Evolutionary conservation across 1,284 basidiomycete species (phyloP).

Genomic region (Tylopilus orsonianus): DNA sequence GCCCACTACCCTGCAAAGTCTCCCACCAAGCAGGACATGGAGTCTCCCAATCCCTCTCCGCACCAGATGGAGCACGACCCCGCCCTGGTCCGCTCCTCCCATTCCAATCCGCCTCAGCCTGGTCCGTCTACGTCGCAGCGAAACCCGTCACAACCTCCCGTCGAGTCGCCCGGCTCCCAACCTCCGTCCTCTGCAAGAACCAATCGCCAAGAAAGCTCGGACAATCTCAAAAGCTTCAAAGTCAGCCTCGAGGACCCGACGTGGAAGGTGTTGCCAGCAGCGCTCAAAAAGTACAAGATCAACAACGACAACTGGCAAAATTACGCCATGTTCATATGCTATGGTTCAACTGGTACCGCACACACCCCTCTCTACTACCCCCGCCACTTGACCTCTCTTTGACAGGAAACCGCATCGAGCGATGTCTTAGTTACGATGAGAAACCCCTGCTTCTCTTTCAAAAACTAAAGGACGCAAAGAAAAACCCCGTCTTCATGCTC

Average conservation of each 20-base stretch:
- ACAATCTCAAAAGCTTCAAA: slow-evolving; percentile 85
- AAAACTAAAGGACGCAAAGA: slow-evolving; percentile 94
- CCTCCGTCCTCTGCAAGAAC: slow-evolving; percentile 34
- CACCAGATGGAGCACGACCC: slow-evolving; percentile 71
- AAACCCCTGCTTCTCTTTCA: slow-evolving; percentile 97
- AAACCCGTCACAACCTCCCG: slow-evolving; percentile 28
- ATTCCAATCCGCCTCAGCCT: slow-evolving; percentile 28
- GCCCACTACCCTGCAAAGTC: slow-evolving; percentile 70
- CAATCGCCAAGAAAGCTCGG: slow-evolving; percentile 66
- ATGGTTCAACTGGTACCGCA: slow-evolving; percentile 79
- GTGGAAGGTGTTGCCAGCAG: slow-evolving; percentile 96
- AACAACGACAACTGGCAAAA: slow-evolving; percentile 98
- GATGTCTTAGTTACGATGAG: slow-evolving; percentile 97
- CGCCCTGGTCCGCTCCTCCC: slow-evolving; percentile 37
- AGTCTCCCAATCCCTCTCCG: slow-evolving; percentile 77
- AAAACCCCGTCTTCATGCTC: slow-evolving; percentile 98
- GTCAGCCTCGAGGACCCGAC: slow-evolving; percentile 95
- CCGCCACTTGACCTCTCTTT: background rate
- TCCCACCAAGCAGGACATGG: slow-evolving; percentile 70
- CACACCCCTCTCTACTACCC: background rate
- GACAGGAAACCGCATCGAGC: slow-evolving; percentile 79
- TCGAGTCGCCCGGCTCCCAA: slow-evolving; percentile 37
- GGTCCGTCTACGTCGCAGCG: slow-evolving; percentile 27
- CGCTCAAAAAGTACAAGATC: slow-evolving; percentile 98
- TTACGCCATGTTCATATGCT: slow-evolving; percentile 99